phyloP scores from a whole-genome alignment of 148 eudicot species.

The Rhododendron vialii region DNA sequence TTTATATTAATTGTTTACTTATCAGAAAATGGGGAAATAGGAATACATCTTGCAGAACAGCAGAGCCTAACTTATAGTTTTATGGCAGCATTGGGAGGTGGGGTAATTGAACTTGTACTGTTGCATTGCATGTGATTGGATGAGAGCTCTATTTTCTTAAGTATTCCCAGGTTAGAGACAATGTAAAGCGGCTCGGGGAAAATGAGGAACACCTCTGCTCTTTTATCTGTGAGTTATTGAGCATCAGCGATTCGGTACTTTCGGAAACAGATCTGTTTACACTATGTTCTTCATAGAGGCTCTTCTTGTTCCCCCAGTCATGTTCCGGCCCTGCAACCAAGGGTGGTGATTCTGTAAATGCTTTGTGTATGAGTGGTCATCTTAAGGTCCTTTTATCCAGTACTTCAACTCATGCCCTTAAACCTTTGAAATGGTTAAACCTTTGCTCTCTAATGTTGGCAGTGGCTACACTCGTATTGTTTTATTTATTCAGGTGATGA shows the following conservation, averaged over 20 bases:
- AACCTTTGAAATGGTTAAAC: neutral
- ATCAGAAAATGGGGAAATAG: too few relatives aligned
- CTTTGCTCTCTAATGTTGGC: neutral
- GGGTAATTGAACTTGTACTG: neutral
- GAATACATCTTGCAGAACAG: too few relatives aligned
- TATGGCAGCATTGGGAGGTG: neutral
- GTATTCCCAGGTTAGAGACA: conserved; percentile 49
- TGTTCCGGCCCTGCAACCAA: conserved; percentile 85
- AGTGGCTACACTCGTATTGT: neutral
- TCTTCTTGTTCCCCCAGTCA: conserved; percentile 80
- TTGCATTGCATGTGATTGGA: neutral
- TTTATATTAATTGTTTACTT: too few relatives aligned
- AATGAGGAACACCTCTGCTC: conserved; percentile 68
- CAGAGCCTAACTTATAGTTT: neutral
- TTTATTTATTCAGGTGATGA: neutral
- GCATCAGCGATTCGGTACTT: conserved; percentile 24
- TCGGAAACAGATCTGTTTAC: conserved; percentile 37
- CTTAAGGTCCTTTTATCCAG: neutral
- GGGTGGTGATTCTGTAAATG: conserved; percentile 70
- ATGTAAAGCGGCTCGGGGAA: conserved; percentile 55
- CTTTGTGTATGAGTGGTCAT: neutral
- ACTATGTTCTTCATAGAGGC: conserved; percentile 74
- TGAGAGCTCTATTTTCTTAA: neutral
- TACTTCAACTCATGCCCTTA: too few relatives aligned
- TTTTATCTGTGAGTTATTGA: conserved; percentile 62